Evolutionary conservation across 768 basidiomycete genomes (phyloP), one percentile per base, ranked within the genome.

Genomic region (Chlorophyllum brunneum): DNA sequence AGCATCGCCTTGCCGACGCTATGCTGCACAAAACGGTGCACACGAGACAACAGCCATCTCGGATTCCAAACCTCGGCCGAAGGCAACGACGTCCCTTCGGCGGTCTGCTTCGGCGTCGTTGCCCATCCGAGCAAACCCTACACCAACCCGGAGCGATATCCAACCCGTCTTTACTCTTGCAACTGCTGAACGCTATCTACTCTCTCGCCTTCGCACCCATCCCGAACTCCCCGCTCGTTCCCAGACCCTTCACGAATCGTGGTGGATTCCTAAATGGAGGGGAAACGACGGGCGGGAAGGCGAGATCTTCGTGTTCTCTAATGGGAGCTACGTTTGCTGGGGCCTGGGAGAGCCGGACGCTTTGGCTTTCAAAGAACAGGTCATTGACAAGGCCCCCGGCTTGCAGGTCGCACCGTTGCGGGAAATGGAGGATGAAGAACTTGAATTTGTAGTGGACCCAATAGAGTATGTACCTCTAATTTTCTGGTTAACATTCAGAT

Each of bases 401-500:
- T 78, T 84, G 23, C 83, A 92, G 63, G 72, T 92, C 7, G 80
- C 76, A 3, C 74, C 80, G 2, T 71, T 94, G 48, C 74, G 65
- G 23, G 86, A 86, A 47, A 72, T 80, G 15, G 93, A 94, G 71
- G 88, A 88, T 10, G 93, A 94, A 61, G 93, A 94, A 60, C 75
- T 97, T 44, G 94, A 97, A 63, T 95, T 94, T 67, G 90, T 94
- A 10, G 84, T 87, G 23, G 94, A 97, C 67, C 89, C 90, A 31
- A 85, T 75, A 48, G 92, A 95, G 93, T 95, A 18, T 15, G 51
- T 33, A 10, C 13, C 16, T 11, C n/a, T 10, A 22, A 1, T 9
- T 20, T 26, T 11, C 37, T 10, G 24, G 15, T 10, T 5, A 16
- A 13, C 23, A 15, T 15, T 22, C 24, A n/a, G n/a, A n/a, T n/a